These are phyloP conservation scores for Sordaria brevicollis DNA, from an alignment of 495 filamentous ascomycete genomes.

Conservation along the genomic window DNA sequence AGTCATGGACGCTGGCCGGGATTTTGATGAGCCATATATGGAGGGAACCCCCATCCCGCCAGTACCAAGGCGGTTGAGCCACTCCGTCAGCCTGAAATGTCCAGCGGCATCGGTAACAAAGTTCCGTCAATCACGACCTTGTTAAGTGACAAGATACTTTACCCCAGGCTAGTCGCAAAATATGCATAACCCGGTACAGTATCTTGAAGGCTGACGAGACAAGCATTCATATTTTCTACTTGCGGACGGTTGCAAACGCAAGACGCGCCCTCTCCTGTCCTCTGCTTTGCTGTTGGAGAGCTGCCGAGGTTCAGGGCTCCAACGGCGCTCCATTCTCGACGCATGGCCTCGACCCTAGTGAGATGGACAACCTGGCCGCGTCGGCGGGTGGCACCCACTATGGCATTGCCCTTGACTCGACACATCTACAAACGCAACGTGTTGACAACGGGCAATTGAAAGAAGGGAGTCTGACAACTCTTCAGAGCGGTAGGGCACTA, in stretches of 20 bases:
- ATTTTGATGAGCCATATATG: neutral
- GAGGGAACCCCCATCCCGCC: neutral
- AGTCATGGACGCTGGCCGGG: neutral
- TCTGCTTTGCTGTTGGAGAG: neutral
- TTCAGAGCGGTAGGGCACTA: neutral
- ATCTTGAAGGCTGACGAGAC: neutral
- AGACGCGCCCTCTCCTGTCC: neutral
- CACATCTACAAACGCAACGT: neutral
- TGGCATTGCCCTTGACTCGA: neutral
- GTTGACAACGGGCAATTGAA: neutral
- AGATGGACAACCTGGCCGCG: neutral
- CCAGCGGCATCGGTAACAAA: neutral
- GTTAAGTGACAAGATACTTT: neutral
- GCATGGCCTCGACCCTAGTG: neutral
- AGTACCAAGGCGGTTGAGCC: neutral
- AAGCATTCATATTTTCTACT: neutral
- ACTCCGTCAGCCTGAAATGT: neutral
- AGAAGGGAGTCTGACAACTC: neutral
- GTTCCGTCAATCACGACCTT: neutral
- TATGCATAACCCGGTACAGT: neutral
- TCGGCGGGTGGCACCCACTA: neutral
- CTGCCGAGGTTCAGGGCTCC: neutral
- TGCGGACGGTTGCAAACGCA: neutral
- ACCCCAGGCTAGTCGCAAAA: neutral
- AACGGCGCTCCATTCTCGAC: neutral